These are phyloP conservation scores for Zalaria obscura DNA, from an alignment of 2,329 filamentous ascomycete species.

Conservation along the genomic window DNA sequence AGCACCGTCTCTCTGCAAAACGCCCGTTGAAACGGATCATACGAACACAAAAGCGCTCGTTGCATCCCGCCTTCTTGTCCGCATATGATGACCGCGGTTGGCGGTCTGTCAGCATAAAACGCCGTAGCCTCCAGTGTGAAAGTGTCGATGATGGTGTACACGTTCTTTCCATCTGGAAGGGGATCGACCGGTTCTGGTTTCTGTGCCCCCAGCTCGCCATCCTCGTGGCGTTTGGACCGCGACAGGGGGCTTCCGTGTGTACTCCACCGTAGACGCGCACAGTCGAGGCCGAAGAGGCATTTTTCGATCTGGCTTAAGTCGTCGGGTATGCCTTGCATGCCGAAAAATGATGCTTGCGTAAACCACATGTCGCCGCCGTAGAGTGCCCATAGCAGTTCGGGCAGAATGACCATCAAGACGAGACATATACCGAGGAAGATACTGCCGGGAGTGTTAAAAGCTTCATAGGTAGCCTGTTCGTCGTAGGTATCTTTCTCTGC, in stretches of 20 bases:
- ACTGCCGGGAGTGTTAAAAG: no score
- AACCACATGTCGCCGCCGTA: conserved; percentile 27
- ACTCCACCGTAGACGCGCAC: conserved; percentile 23
- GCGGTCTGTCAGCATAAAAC: conserved; percentile 25
- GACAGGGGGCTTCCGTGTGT: conserved; percentile 8
- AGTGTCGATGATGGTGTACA: conserved; percentile 27
- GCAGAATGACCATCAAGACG: conserved; percentile 16
- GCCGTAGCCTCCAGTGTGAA: conserved; percentile 29
- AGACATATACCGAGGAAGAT: conserved; percentile 12
- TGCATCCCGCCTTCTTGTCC: conserved; percentile 32
- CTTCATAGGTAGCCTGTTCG: no score
- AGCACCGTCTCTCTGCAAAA: no score
- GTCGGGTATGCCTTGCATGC: conserved; percentile 27
- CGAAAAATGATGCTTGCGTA: conserved; percentile 28
- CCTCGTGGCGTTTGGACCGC: neutral
- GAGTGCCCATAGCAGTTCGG: conserved; percentile 20
- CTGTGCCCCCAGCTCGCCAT: neutral
- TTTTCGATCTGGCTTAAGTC: conserved; percentile 22
- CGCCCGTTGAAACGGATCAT: conserved; percentile 15
- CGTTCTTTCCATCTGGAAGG: neutral
- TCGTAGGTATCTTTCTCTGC: no score
- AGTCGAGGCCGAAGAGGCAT: conserved; percentile 23
- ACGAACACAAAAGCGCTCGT: conserved; percentile 30
- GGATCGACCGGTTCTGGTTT: neutral
- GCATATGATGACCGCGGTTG: conserved; percentile 28